Evolutionary conservation across 2,329 filamentous ascomycete species (phyloP), one percentile per base, ranked within the genome.

Genomic region (Paecilomyces dactylethromorphus): DNA sequence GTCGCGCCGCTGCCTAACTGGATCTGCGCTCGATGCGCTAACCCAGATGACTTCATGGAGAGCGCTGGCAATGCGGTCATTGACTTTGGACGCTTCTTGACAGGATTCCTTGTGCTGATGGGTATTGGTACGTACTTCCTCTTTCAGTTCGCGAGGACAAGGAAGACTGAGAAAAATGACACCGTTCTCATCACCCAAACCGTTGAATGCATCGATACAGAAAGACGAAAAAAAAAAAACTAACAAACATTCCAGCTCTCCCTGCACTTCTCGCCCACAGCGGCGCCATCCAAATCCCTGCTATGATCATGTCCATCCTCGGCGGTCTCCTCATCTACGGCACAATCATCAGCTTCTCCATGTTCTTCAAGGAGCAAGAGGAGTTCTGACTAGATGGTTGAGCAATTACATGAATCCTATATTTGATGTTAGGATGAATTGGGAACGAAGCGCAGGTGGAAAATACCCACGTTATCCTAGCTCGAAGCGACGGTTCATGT

Each of bases 291-390:
- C 80, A 86, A 62, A 76, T 89, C 59, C 87, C 91, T 56, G 94
- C 94, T 54, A 96, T 96, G 87, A 80, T 91, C 72, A 99, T 99
- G 94, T 95, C 90, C 56, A 89, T 99, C 67, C 78, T 93, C 56
- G 94, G 94, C 29, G 94, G 94, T 56, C 80, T 97, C 60, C 79
- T 99, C 72, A 99, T 99, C 74, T 99, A 99, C 78, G 91, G 91
- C 59, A 99, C 94, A 54, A 97, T 99, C 73, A 95, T 99, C 78
- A 94, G 90, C 79, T 99, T 99, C 76, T 88, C 90, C 65, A 90
- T 97, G 87, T 99, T 97, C 80, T 99, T 99, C 82, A 89, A 93
- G 74, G 92, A 97, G 77, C 92, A 97, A 74, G 90, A 96, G 72
- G 94, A 97, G 68, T 99, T 97, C 75, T 97, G 62, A 71, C 61